Evolutionary conservation across 306 rosid genomes (phyloP).

Genomic region (Quercus gilva): DNA sequence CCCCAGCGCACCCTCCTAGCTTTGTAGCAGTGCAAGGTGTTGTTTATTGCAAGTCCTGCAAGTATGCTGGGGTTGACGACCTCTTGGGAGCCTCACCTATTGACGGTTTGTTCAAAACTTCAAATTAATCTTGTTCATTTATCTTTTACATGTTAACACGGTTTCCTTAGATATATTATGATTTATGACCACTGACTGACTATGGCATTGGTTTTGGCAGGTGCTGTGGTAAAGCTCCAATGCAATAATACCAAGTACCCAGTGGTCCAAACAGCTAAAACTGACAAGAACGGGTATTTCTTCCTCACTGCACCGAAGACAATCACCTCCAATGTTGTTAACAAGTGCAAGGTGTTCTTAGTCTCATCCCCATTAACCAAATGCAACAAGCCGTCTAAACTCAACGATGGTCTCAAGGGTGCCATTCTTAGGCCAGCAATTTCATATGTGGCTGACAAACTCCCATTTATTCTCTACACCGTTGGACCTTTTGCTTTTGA

Average conservation of each 20-base stretch:
- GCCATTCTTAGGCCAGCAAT: constrained; percentile 46
- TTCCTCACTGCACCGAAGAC: constrained; percentile 56
- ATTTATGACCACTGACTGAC: neutral
- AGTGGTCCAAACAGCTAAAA: constrained; percentile 17
- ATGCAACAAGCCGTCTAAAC: constrained; percentile 43
- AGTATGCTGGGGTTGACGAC: constrained; percentile 51
- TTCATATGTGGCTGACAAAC: constrained; percentile 34
- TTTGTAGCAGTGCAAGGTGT: constrained; percentile 80
- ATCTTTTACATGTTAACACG: neutral
- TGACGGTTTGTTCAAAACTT: constrained; percentile 38
- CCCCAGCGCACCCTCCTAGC: constrained; percentile 26
- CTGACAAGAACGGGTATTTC: constrained; percentile 82
- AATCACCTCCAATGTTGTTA: constrained; percentile 62
- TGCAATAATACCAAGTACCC: constrained; percentile 69
- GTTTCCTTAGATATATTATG: no score
- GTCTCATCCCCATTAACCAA: constrained; percentile 41
- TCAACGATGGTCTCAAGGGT: constrained; percentile 63
- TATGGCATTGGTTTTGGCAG: constrained; percentile 28
- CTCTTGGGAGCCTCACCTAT: constrained; percentile 57
- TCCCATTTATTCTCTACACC: constrained; percentile 52
- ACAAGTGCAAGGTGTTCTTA: constrained; percentile 55
- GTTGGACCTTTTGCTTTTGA: constrained; percentile 82
- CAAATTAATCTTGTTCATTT: neutral
- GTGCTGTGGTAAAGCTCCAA: constrained; percentile 59
- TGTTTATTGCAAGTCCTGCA: constrained; percentile 76